Evolutionary conservation across 2,329 filamentous ascomycete species (phyloP).

Genomic region (Fusarium nanum): DNA sequence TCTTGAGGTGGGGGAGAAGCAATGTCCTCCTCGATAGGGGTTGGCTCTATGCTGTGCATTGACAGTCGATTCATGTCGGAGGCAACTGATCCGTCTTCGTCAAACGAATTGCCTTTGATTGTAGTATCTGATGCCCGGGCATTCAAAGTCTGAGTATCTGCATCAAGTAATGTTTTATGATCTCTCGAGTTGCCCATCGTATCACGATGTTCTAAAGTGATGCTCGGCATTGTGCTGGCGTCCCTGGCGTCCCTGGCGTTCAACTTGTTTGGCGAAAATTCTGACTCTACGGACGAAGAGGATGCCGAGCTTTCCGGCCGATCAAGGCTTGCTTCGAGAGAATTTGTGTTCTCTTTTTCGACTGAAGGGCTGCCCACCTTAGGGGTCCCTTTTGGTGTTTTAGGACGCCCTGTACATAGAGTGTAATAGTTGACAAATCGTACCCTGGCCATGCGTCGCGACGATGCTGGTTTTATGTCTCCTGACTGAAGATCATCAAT

Average conservation of each 20-base stretch:
- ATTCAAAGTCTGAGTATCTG: not conserved
- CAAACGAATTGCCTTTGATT: not conserved
- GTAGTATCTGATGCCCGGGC: not conserved
- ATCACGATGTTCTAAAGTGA: slow-evolving; percentile 39
- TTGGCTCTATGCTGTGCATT: slow-evolving; percentile 55
- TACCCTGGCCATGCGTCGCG: slow-evolving; percentile 62
- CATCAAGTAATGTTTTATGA: slow-evolving; percentile 32
- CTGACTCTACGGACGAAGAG: slow-evolving; percentile 4
- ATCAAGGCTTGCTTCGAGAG: not conserved
- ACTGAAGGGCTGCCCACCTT: slow-evolving; percentile 22
- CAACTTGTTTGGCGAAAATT: slow-evolving; percentile 5
- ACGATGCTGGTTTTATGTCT: slow-evolving; percentile 28
- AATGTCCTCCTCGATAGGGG: slow-evolving; percentile 50
- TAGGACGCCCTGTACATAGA: slow-evolving; percentile 79
- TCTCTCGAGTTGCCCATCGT: slow-evolving; percentile 25
- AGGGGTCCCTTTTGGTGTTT: slow-evolving; percentile 50
- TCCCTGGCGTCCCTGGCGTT: slow-evolving; percentile 17
- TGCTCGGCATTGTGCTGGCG: slow-evolving; percentile 27
- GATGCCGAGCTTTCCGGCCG: not conserved
- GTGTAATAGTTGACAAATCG: slow-evolving; percentile 94
- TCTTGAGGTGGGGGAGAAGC: not conserved
- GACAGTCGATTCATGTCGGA: slow-evolving; percentile 39
- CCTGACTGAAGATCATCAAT: slow-evolving; percentile 64
- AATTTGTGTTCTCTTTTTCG: slow-evolving; percentile 5
- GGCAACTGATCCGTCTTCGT: slow-evolving; percentile 7